phyloP scores from a whole-genome alignment of 352 stramenopile species.

The Pythium aristosporum region DNA sequence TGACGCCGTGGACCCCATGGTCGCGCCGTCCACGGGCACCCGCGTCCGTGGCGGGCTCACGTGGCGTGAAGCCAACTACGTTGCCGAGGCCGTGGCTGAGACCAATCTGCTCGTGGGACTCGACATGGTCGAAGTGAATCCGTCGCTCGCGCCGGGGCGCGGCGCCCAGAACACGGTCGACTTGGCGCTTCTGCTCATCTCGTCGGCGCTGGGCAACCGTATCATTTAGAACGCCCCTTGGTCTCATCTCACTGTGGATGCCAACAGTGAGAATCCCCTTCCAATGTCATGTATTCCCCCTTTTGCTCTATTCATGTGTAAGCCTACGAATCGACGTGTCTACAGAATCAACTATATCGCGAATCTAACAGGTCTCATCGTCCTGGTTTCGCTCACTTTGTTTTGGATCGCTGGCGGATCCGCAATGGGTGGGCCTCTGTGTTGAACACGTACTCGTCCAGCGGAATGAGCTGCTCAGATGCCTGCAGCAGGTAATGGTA shows the following conservation, averaged over 20 bases:
- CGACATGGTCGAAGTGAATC: conserved; percentile 97
- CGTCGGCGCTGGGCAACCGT: conserved; percentile 91
- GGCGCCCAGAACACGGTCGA: conserved; percentile 92
- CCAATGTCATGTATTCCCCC: too few relatives aligned
- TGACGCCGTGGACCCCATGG: conserved; percentile 94
- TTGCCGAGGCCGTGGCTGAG: conserved; percentile 91
- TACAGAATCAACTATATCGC: too few relatives aligned
- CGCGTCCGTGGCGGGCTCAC: conserved; percentile 94
- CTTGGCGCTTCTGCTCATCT: conserved; percentile 92
- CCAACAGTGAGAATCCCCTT: too few relatives aligned
- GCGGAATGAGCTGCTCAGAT: conserved; percentile 69
- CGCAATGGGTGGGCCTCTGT: conserved; percentile 94
- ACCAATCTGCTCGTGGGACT: conserved; percentile 88
- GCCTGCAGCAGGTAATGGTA: conserved; percentile 95
- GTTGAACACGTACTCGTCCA: conserved; percentile 97
- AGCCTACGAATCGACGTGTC: too few relatives aligned
- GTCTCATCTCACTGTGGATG: too few relatives aligned
- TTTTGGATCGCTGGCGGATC: conserved; percentile 33
- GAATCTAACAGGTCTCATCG: background rate
- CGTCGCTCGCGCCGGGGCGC: conserved; percentile 81
- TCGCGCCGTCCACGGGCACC: conserved; percentile 96
- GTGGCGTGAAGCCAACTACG: conserved; percentile 96
- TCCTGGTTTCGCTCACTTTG: background rate
- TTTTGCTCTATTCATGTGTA: too few relatives aligned
- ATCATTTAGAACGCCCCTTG: conserved; percentile 65